Evolutionary conservation across 495 filamentous ascomycete species (phyloP).

Genomic region (Zalerion maritima): DNA sequence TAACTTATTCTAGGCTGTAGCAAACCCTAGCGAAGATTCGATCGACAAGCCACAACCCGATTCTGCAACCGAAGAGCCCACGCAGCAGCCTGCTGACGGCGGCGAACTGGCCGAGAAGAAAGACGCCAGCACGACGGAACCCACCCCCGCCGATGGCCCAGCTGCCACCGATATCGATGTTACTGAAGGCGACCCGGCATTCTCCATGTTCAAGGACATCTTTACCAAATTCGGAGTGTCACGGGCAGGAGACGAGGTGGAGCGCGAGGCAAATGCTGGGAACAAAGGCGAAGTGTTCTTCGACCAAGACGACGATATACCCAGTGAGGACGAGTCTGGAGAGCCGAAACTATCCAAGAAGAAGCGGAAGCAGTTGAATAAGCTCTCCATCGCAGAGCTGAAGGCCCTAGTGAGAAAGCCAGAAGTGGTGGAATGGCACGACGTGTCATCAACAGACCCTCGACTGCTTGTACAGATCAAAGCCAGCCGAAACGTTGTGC

Average conservation of each 20-base stretch:
- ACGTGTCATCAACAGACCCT: conserved; percentile 84
- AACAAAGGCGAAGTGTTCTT: conserved; percentile 83
- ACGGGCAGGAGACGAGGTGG: conserved; percentile 39
- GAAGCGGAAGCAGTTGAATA: conserved; percentile 76
- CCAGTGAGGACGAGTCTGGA: conserved; percentile 62
- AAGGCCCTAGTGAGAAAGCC: conserved; percentile 85
- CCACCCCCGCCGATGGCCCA: conserved; percentile 30
- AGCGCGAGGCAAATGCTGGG: conserved; percentile 44
- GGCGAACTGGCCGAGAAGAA: conserved; percentile 10
- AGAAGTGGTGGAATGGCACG: conserved; percentile 94
- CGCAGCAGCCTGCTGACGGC: conserved; percentile 16
- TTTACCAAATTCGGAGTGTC: conserved; percentile 52
- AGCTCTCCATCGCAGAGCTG: conserved; percentile 85
- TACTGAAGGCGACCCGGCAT: conserved; percentile 60
- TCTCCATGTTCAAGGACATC: conserved; percentile 66
- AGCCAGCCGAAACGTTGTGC: conserved; percentile 86
- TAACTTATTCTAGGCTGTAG: conserved; percentile 9
- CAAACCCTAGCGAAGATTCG: conserved; percentile 8
- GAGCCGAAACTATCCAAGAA: conserved; percentile 75
- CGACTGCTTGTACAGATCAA: conserved; percentile 87
- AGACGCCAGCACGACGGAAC: conserved; percentile 16
- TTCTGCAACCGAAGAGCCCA: conserved; percentile 13
- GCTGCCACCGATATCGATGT: conserved; percentile 25
- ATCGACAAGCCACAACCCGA: conserved; percentile 8
- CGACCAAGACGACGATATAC: conserved; percentile 77